These are phyloP conservation scores for Heliamphora pulchella DNA, from an alignment of 179 eudicot species.

Conservation along the genomic window DNA sequence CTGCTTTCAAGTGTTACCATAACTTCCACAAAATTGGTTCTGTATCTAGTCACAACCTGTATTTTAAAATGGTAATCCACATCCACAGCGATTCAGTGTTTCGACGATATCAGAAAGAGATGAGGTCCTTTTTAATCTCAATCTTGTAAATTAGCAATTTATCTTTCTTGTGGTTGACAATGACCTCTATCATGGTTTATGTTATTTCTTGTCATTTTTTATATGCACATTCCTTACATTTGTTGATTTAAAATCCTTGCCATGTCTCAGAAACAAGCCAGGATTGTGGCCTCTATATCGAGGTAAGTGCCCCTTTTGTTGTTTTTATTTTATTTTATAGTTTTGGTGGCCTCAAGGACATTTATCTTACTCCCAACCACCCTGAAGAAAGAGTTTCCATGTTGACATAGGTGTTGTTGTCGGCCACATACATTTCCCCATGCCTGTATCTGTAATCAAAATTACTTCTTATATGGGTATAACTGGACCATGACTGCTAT, in stretches of 20 bases:
- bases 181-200: neutral
- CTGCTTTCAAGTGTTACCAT: conserved; percentile 76
- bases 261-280: conserved; percentile 63
- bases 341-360: neutral
- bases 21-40: conserved; percentile 63
- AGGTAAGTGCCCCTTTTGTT: conserved; percentile 40
- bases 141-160: neutral
- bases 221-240: conserved; percentile 17
- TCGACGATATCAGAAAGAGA: conserved; percentile 84
- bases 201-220: neutral
- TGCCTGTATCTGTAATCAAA: no score
- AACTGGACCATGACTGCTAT: no score
- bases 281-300: conserved; percentile 90
- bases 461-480: no score
- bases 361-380: neutral
- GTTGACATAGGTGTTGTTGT: neutral
- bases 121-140: conserved; percentile 28
- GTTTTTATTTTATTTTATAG: neutral
- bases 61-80: conserved; percentile 87
- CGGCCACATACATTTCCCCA: no score
- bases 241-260: conserved; percentile 20
- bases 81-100: conserved; percentile 75
- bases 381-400: neutral
- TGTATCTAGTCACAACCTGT: conserved; percentile 47
- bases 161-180: neutral